Percentiles rank a stretch among this genome's conserved stretches.
Conservation (phyloP, 2,329 filamentous ascomycete genomes). For the Fusarium compactum region DNA sequence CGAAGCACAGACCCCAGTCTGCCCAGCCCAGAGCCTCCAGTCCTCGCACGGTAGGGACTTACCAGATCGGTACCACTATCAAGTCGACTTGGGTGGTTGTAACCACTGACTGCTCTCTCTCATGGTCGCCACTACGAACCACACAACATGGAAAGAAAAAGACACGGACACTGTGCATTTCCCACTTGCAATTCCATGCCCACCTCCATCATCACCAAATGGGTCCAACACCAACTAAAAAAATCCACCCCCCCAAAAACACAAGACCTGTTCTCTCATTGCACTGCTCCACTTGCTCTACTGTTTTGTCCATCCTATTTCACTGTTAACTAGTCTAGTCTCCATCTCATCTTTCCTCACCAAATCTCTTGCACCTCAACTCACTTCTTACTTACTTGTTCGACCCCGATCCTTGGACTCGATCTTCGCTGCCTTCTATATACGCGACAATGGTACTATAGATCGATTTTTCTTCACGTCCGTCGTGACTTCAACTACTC, state of each 20-base stretch:
- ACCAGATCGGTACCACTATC: conserved; percentile 24
- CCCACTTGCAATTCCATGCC: conserved; percentile 34
- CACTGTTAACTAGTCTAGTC: conserved; percentile 34
- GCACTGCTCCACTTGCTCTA: conserved; percentile 41
- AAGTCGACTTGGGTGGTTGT: not conserved
- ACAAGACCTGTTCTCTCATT: conserved; percentile 44
- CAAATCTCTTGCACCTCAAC: conserved; percentile 30
- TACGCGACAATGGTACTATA: conserved; percentile 47
- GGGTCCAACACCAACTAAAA: conserved; percentile 44
- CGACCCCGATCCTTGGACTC: conserved; percentile 9
- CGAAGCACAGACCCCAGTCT: conserved; percentile 18
- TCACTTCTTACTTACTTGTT: conserved; percentile 13
- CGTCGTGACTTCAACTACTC: conserved; percentile 39
- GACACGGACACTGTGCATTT: conserved; percentile 30
- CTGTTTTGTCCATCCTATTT: conserved; percentile 42
- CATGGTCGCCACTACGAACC: conserved; percentile 23
- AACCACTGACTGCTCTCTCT: conserved; percentile 1
- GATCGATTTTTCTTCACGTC: conserved; percentile 40
- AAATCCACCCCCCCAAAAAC: conserved; percentile 44
- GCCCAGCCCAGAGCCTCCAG: not conserved
- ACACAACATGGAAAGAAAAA: conserved; percentile 12
- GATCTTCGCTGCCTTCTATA: conserved; percentile 17
- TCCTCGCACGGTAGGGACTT: conserved; percentile 30
- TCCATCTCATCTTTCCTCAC: conserved; percentile 40
- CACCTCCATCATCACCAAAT: conserved; percentile 47